Conservation (phyloP, 1,284 basidiomycete genomes). For the Pyrrhoderma lamaoense region DNA sequence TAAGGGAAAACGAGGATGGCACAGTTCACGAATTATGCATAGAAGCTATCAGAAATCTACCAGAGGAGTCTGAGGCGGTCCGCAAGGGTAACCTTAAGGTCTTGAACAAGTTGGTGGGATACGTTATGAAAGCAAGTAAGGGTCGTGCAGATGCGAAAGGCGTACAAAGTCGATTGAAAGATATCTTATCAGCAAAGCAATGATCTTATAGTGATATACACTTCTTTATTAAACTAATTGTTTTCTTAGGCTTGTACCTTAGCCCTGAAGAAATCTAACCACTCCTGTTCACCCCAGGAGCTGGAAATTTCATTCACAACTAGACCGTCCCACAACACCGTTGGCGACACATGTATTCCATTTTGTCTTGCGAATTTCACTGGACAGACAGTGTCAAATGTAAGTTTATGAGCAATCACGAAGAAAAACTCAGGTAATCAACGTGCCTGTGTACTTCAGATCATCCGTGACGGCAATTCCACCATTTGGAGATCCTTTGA, state of each 20-base stretch:
- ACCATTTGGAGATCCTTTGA: constrained; percentile 64
- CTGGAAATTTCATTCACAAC: constrained; percentile 75
- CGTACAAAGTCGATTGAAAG: constrained; percentile 39
- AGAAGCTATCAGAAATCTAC: constrained; percentile 59
- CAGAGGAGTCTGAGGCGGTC: constrained; percentile 65
- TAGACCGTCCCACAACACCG: constrained; percentile 81
- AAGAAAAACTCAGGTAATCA: constrained; percentile 1
- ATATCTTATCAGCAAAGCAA: constrained; percentile 29
- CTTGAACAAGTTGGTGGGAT: constrained; percentile 81
- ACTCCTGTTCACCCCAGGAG: constrained; percentile 78
- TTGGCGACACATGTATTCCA: constrained; percentile 87
- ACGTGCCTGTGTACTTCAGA: constrained; percentile 75
- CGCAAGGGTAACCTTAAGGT: constrained; percentile 74
- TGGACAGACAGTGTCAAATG: constrained; percentile 23
- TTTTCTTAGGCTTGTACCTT: constrained; percentile 42
- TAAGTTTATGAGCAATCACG: neutral
- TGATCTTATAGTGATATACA: neutral
- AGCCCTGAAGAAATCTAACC: constrained; percentile 73
- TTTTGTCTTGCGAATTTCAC: constrained; percentile 91
- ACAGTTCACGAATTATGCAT: constrained; percentile 48
- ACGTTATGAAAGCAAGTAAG: constrained; percentile 79
- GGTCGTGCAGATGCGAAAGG: constrained; percentile 69
- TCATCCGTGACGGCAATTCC: constrained; percentile 75
- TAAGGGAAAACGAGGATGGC: constrained; percentile 28
- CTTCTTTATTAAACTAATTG: neutral